Evolutionary conservation across 306 rosid species (phyloP).

Genomic region (Glycyrrhiza uralensis): DNA sequence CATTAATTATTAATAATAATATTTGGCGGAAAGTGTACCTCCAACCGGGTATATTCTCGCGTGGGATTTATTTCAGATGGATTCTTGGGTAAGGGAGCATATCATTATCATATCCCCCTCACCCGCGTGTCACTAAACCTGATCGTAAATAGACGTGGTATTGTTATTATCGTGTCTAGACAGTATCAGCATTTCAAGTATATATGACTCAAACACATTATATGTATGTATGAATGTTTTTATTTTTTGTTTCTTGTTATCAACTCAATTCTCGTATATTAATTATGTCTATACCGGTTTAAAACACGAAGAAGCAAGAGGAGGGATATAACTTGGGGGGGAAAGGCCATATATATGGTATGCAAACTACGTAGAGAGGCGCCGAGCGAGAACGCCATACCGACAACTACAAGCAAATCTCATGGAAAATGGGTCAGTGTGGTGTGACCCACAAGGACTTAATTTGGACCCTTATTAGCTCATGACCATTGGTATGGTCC

Average conservation of each 20-base stretch:
- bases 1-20: background rate
- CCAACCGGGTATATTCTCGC: slow-evolving; percentile 40
- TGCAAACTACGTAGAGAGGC: background rate
- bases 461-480: slow-evolving; percentile 20
- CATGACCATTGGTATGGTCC: slow-evolving; percentile 42
- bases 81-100: background rate
- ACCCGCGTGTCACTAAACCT: background rate
- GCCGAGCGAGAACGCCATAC: slow-evolving; percentile 27
- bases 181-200: no score
- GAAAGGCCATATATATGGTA: background rate
- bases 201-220: no score
- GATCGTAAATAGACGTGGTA: background rate
- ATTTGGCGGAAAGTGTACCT: slow-evolving; percentile 37
- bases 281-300: background rate
- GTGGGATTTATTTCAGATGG: slow-evolving; percentile 30
- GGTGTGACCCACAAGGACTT: slow-evolving; percentile 49
- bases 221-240: no score
- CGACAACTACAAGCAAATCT: slow-evolving; percentile 60
- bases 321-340: background rate
- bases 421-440: slow-evolving; percentile 42
- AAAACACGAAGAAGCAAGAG: background rate
- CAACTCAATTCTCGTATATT: no score
- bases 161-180: background rate
- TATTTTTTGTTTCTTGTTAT: no score
- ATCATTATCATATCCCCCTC: no score